Base-by-base conservation (phyloP, 2,329 filamentous ascomycete species). In the Fusarium sp. region DNA sequence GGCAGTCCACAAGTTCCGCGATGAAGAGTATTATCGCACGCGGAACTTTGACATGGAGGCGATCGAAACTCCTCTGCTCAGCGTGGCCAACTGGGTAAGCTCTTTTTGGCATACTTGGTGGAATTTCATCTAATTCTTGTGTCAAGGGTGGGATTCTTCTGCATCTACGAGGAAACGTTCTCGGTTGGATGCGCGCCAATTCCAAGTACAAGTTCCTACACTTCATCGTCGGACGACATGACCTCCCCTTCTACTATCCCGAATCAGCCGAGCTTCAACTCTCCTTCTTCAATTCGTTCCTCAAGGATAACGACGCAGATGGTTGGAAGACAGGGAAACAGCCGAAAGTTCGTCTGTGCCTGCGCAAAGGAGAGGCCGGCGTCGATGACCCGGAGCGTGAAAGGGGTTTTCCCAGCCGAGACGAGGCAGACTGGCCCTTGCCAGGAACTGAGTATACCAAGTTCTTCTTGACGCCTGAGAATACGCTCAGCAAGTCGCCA, bases 221-320 rank as follows among this genome's bases (percentile, higher is more conserved):
- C 18, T 90, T 93, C 80, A 91, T 93, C 76, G 90, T 88, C 1
- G 92, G 92, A 14, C 86, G 92, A 0, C 92, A 94, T 71, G 92
- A 94, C 76, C 83, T 94, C 3, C 92, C 92, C 0, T 93, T 94
- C 80, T 94, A 93, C 82, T 92, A 93, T 79, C 80, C 87, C 1
- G 89, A 93, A 58, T 90, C 93, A 73, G 91, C 92, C 0, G 90
- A 92, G 69, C 75, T 94, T 0, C 92, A 94, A 78, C 86, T 85
- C 56, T 89, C 88, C 76, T 94, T 94, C 79, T 83, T 94, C 0
- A 90, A 93, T 65, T 92, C 92, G 0, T 94, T 94, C 78, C 84
- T 94, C 31, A 93, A 93, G 76, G 89, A 85, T 5, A 86, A 93
- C 0, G 92, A 94, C 74, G 82, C 83, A 0, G 84, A 83, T 0